Base-by-base conservation (phyloP, 495 filamentous ascomycete genomes). In the Tuber aestivum region DNA sequence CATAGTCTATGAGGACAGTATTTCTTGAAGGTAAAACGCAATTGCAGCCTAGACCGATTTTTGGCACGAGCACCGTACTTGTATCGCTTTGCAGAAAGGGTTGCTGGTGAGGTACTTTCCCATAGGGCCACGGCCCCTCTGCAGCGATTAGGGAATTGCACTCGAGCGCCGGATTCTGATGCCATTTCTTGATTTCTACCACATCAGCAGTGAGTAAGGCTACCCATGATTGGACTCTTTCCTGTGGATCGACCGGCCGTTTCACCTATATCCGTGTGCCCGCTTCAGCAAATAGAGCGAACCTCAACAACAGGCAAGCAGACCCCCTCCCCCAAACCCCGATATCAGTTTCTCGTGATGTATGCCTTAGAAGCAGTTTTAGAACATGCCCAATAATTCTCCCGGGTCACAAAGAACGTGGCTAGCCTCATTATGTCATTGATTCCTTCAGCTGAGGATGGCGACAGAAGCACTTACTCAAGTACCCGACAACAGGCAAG, bases 51-150 rank as follows among this genome's bases (percentile, higher is more conserved):
- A 65, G 56, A 35, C 56, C 56, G 56, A 65, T 35, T 12, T 65
- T 65, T 65, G 56, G 56, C 35, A 32, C 32, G 27, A 65, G 56
- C 18, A 35, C 27, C 56, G 10, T 65, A 35, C 27, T 18, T 32
- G 56, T 65, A 65, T 20, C 56, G 27, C 7, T 65, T 35, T 35
- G 56, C 4, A 35, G 27, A 27, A 18, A 35, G 56, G 72, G 79
- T 79, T 79, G 72, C 70, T 79, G 73, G 78, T 77, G 61, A 73
- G 68, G 73, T 50, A 48, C 45, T 70, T 75, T 79, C 69, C 76
- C 70, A 79, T 79, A 79, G 77, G 78, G 72, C 78, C 78, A 79
- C 78, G 78, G 72, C 76, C 61, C 72, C 72, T 73, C 70, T 79
- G 78, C 78, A 79, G 74, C 76, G 73, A 79, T 79, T 79, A 65